Percentiles rank a stretch among this genome's conserved stretches.
phyloP scores from a whole-genome alignment of 805 yeast species.

The Kuraishia piskuri region DNA sequence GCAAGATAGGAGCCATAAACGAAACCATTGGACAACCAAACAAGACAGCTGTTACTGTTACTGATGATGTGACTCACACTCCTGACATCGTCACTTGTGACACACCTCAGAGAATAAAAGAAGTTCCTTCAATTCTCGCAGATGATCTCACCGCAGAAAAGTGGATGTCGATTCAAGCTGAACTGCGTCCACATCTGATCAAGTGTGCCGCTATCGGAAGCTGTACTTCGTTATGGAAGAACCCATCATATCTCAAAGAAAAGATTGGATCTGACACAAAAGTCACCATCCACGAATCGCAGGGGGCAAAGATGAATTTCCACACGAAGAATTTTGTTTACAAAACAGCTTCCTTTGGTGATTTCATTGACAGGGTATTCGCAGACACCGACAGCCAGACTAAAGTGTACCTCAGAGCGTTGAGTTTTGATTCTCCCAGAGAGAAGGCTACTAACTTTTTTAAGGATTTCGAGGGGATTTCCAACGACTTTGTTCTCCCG shows the following conservation, averaged over 20 bases:
- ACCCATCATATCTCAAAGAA: constrained; percentile 17
- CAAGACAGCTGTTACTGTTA: too few relatives aligned
- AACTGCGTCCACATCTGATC: constrained; percentile 17
- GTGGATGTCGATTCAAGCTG: constrained; percentile 5
- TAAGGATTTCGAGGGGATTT: constrained; percentile 20
- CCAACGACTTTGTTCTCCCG: constrained; percentile 22
- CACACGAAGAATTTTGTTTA: constrained; percentile 22
- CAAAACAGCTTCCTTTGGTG: constrained; percentile 15
- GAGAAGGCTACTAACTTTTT: constrained; percentile 18
- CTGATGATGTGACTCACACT: neutral
- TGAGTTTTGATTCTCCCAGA: constrained; percentile 19
- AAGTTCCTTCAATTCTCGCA: neutral
- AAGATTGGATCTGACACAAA: constrained; percentile 16
- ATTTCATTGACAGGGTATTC: constrained; percentile 16
- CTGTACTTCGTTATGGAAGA: constrained; percentile 17
- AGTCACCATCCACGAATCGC: constrained; percentile 19
- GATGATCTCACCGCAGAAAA: neutral
- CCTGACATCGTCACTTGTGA: neutral
- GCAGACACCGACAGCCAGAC: neutral
- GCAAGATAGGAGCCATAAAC: neutral
- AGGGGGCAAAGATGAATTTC: constrained; percentile 16
- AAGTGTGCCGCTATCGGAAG: constrained; percentile 16
- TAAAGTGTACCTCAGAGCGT: constrained; percentile 18
- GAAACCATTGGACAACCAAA: neutral
- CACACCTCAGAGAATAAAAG: neutral